Conservation (phyloP, 2,329 filamentous ascomycete species). For the Coniella lustricola region DNA sequence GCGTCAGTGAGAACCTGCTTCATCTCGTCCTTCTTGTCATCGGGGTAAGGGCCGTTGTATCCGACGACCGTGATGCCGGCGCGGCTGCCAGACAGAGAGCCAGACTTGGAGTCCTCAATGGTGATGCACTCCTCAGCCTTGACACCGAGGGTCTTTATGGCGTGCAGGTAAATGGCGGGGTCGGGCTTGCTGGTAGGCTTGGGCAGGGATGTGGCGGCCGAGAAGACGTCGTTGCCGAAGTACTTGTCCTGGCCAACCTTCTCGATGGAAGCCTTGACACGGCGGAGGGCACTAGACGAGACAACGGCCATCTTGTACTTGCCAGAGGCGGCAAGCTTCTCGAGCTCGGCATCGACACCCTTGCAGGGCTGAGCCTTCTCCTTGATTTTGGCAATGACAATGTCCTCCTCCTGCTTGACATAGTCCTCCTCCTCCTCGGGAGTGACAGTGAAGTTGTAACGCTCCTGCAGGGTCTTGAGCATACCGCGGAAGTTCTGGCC, state of each 20-base stretch:
- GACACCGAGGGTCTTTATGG: conserved; percentile 66
- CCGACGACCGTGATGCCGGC: conserved; percentile 76
- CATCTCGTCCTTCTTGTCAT: conserved; percentile 58
- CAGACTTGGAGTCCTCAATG: conserved; percentile 84
- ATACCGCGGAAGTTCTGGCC: conserved; percentile 94
- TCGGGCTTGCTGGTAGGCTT: conserved; percentile 86
- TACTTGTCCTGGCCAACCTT: conserved; percentile 75
- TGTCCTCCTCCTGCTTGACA: conserved; percentile 71
- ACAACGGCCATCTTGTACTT: conserved; percentile 75
- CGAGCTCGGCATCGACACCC: conserved; percentile 61
- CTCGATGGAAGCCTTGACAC: conserved; percentile 69
- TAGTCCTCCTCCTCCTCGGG: conserved; percentile 65
- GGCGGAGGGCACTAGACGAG: conserved; percentile 69
- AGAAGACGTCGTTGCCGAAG: conserved; percentile 74
- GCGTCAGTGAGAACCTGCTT: conserved; percentile 51
- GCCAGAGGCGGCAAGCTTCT: conserved; percentile 50
- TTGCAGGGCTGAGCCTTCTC: conserved; percentile 60
- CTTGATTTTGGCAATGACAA: conserved; percentile 74
- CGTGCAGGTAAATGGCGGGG: conserved; percentile 78
- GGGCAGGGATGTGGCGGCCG: conserved; percentile 69
- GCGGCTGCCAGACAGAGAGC: conserved; percentile 64
- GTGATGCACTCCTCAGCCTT: conserved; percentile 66
- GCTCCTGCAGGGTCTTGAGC: conserved; percentile 68
- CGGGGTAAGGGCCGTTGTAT: conserved; percentile 73
- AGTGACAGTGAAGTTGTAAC: conserved; percentile 65